Percentiles rank a stretch among this genome's conserved stretches.
phyloP scores from a whole-genome alignment of 768 basidiomycete genomes.

The Naganishia vaughanmartiniae region DNA sequence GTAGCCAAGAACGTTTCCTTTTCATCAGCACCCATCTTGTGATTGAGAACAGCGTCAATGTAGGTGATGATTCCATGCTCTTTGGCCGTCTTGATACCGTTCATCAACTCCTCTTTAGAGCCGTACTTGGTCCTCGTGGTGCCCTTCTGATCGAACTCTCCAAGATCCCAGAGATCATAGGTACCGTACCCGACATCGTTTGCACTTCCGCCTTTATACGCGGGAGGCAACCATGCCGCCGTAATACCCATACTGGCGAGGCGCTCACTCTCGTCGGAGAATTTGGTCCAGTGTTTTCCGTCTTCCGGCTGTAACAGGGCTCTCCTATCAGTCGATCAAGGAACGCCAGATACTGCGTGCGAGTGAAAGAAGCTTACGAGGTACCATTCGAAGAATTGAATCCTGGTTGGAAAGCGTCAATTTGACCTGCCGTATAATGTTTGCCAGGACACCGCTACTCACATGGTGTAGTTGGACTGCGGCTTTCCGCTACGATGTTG shows the following conservation, averaged over 20 bases:
- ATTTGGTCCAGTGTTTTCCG: slow-evolving; percentile 53
- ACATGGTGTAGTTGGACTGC: slow-evolving; percentile 32
- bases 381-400: slow-evolving; percentile 34
- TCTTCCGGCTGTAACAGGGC: slow-evolving; percentile 25
- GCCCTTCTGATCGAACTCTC: slow-evolving; percentile 39
- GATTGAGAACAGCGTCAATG: slow-evolving; percentile 77
- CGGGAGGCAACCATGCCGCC: slow-evolving; percentile 53
- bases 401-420: slow-evolving; percentile 1
- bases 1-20: slow-evolving; percentile 67
- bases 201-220: slow-evolving; percentile 27
- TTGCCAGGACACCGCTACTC: background rate
- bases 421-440: background rate
- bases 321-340: background rate
- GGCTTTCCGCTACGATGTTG: slow-evolving; percentile 24
- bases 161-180: slow-evolving; percentile 31
- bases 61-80: slow-evolving; percentile 66
- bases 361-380: background rate
- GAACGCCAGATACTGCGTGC: background rate
- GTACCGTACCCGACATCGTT: slow-evolving; percentile 22
- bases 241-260: slow-evolving; percentile 53
- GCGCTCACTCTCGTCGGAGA: slow-evolving; percentile 40
- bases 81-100: slow-evolving; percentile 67
- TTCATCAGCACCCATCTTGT: slow-evolving; percentile 72
- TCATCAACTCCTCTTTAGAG: slow-evolving; percentile 71
- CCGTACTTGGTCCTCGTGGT: slow-evolving; percentile 72